A percentile compares a stretch with the other conserved stretches of the same genome.
phyloP scores from a whole-genome alignment of 2,329 filamentous ascomycete genomes.

The Fusarium guadeloupense region DNA sequence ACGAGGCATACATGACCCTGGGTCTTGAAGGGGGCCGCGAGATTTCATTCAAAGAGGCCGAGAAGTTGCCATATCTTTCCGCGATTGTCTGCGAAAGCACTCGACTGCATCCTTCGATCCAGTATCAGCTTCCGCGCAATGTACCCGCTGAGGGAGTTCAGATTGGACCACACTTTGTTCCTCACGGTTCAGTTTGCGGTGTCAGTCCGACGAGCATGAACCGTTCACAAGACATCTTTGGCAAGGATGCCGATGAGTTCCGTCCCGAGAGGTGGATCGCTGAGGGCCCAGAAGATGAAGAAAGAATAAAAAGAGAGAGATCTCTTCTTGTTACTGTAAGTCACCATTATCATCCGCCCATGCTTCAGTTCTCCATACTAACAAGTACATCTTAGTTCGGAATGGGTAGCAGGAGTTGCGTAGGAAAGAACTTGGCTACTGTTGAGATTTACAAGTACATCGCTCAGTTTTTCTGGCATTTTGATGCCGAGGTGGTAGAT shows the following conservation, averaged over 20 bases:
- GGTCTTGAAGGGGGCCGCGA: conserved; percentile 4
- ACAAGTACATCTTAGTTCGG: conserved; percentile 3
- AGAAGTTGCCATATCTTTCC: conserved; percentile 11
- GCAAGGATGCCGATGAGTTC: conserved; percentile 5
- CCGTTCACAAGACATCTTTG: conserved; percentile 8
- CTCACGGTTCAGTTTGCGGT: neutral
- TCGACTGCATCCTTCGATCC: conserved; percentile 13
- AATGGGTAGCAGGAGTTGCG: conserved; percentile 21
- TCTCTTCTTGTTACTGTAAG: conserved; percentile 7
- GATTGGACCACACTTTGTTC: conserved; percentile 6
- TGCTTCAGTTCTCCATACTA: neutral
- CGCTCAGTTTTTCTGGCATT: conserved; percentile 18
- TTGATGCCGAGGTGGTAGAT: neutral
- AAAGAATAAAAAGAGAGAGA: conserved; percentile 6
- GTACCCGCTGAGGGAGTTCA: neutral
- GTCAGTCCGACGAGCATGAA: conserved; percentile 10
- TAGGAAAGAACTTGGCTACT: conserved; percentile 13
- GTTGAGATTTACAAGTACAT: conserved; percentile 22
- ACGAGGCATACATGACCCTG: neutral
- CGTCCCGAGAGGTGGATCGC: conserved; percentile 15
- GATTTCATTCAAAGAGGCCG: conserved; percentile 19
- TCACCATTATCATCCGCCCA: neutral
- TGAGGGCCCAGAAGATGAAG: neutral
- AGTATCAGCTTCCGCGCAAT: conserved; percentile 22
- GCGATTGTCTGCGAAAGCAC: conserved; percentile 16